Evolutionary conservation across 176 grass and related monocot genomes (phyloP).

Genomic region (Carex parvula): DNA sequence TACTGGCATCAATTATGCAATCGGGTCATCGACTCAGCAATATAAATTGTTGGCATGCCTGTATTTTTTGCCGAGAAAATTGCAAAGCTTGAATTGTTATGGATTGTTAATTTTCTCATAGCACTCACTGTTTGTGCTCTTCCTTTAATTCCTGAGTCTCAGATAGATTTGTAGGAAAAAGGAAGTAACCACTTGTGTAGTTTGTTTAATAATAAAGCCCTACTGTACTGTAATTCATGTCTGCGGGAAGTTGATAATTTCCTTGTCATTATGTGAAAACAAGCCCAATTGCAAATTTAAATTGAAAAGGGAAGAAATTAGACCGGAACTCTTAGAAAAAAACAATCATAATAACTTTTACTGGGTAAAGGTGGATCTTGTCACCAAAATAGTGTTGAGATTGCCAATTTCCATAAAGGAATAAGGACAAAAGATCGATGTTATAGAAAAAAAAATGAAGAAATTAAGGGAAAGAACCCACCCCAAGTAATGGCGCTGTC

Average conservation of each 20-base stretch:
- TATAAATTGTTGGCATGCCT: neutral
- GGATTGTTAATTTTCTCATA: neutral
- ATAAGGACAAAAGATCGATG: neutral
- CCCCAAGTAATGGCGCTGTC: conserved; percentile 24
- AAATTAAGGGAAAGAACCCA: conserved; percentile 11
- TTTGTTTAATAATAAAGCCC: neutral
- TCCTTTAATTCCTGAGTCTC: neutral
- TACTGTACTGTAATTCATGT: neutral
- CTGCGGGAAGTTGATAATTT: neutral
- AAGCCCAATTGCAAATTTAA: neutral
- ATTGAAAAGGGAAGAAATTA: neutral
- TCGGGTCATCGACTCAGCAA: neutral
- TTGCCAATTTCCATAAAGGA: neutral
- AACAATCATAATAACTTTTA: neutral
- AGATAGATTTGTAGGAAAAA: neutral
- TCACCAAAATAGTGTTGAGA: neutral
- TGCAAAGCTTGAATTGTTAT: neutral
- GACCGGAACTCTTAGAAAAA: neutral
- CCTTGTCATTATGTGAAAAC: neutral
- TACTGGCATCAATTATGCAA: neutral
- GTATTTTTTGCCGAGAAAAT: neutral
- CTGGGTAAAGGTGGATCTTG: neutral
- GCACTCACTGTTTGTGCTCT: neutral
- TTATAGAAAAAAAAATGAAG: neutral
- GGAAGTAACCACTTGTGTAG: neutral